phyloP scores from a whole-genome alignment of 2,329 filamentous ascomycete species.

The Penicillium sp. region DNA sequence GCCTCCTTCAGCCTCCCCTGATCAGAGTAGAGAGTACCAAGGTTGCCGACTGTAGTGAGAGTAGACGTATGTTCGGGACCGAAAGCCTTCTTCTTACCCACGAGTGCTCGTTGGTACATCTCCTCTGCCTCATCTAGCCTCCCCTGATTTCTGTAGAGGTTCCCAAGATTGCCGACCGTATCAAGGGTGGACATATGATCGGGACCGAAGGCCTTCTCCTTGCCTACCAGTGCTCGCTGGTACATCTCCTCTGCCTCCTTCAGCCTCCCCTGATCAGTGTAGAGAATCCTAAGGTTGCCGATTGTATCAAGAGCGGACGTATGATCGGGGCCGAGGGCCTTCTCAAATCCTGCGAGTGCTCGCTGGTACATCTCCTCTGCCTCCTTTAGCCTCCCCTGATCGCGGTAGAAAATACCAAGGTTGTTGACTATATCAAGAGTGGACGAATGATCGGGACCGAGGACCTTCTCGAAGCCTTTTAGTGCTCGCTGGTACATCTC shows the following conservation, averaged over 20 bases:
- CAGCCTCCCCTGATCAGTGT: not conserved
- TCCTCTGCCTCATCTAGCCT: not conserved
- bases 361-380: slow-evolving; percentile 2
- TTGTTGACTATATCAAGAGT: not conserved
- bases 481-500: slow-evolving; percentile 3
- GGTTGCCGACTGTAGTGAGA: not conserved
- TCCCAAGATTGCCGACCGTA: not conserved
- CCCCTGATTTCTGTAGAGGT: not conserved
- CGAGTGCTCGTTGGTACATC: slow-evolving; percentile 1
- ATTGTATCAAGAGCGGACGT: not conserved
- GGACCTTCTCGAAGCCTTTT: not conserved
- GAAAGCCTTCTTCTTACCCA: not conserved
- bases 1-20: not conserved
- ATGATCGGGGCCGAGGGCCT: not conserved
- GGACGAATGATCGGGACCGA: not conserved
- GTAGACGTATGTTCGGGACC: not conserved
- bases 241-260: not conserved
- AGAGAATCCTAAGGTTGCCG: not conserved
- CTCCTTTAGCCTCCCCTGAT: not conserved
- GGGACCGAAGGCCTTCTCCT: not conserved
- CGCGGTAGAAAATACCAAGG: not conserved
- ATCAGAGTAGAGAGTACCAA: not conserved
- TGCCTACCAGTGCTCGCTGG: slow-evolving; percentile 1
- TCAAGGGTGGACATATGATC: not conserved
- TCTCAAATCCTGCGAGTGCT: not conserved